These are phyloP conservation scores for Russula brevipes DNA, from an alignment of 768 basidiomycete genomes.

Conservation along the genomic window DNA sequence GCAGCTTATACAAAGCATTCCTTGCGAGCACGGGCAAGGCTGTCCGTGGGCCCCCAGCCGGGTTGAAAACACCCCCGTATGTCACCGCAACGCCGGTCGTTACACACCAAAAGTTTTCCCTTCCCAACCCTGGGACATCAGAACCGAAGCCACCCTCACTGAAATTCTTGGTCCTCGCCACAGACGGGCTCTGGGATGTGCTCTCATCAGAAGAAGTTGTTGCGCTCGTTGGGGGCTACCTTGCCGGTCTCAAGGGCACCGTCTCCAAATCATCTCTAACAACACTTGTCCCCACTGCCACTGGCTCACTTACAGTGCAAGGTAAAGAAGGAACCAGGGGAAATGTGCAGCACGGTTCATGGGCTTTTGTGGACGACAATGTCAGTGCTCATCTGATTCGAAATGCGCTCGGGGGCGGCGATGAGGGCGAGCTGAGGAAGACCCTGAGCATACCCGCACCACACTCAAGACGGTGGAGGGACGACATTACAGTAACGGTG, in stretches of 20 bases:
- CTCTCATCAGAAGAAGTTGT: slow-evolving; percentile 78
- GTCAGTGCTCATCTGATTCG: slow-evolving; percentile 78
- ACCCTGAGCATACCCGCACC: slow-evolving; percentile 81
- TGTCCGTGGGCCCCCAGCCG: slow-evolving; percentile 53
- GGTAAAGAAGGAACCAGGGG: slow-evolving; percentile 50
- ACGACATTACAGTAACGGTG: slow-evolving; percentile 82
- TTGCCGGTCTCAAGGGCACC: slow-evolving; percentile 63
- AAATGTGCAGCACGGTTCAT: slow-evolving; percentile 42
- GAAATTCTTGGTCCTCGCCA: slow-evolving; percentile 85
- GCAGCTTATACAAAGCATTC: slow-evolving; percentile 60
- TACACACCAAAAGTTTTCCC: slow-evolving; percentile 64
- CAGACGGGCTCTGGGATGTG: slow-evolving; percentile 60
- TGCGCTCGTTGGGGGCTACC: slow-evolving; percentile 75
- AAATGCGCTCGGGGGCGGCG: slow-evolving; percentile 88
- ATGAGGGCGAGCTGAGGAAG: slow-evolving; percentile 51
- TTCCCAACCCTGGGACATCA: slow-evolving; percentile 37
- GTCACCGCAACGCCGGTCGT: slow-evolving; percentile 82
- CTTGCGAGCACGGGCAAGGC: slow-evolving; percentile 55
- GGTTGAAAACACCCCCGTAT: slow-evolving; percentile 87
- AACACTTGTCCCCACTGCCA: slow-evolving; percentile 48
- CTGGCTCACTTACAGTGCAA: slow-evolving; percentile 52
- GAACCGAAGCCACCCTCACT: slow-evolving; percentile 35
- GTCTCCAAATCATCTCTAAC: slow-evolving; percentile 56
- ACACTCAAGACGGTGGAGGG: slow-evolving; percentile 67
- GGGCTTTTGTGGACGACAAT: slow-evolving; percentile 79